A percentile compares a stretch with the other conserved stretches of the same genome.
These are phyloP conservation scores for Rhytidhysteron rufulum DNA, from an alignment of 2,329 filamentous ascomycete species.

Conservation along the genomic window DNA sequence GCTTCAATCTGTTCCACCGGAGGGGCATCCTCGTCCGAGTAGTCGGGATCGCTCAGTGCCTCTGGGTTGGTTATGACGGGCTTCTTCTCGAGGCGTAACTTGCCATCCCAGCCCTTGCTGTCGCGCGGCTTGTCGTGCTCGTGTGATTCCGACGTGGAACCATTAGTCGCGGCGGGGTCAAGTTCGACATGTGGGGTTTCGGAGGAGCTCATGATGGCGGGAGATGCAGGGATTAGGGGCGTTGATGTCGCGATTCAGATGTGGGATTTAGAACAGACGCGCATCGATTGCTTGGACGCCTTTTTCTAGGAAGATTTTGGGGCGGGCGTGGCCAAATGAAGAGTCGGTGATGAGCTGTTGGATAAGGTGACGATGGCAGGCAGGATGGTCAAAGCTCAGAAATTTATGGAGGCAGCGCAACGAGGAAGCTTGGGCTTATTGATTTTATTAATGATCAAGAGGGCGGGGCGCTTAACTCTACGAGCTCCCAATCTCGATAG, in stretches of 20 bases:
- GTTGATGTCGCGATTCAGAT: neutral
- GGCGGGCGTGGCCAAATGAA: neutral
- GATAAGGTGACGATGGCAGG: neutral
- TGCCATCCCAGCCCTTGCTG: constrained; percentile 73
- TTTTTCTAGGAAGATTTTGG: neutral
- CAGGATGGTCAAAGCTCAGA: neutral
- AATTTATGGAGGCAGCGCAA: neutral
- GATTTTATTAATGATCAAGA: too few relatives aligned
- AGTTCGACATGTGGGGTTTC: constrained; percentile 23
- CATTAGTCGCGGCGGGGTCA: constrained; percentile 18
- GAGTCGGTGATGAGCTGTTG: neutral
- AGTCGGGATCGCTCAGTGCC: constrained; percentile 78
- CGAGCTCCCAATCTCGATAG: too few relatives aligned
- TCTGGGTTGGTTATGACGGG: constrained; percentile 72
- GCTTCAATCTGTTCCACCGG: constrained; percentile 72
- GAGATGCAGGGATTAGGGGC: neutral
- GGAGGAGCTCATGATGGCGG: constrained; percentile 18
- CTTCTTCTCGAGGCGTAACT: constrained; percentile 70
- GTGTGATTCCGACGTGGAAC: neutral
- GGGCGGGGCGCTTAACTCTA: too few relatives aligned
- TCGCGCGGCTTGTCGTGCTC: constrained; percentile 29
- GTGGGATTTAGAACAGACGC: neutral
- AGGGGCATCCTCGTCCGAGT: constrained; percentile 67
- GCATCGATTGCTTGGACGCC: neutral
- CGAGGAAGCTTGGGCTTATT: too few relatives aligned